phyloP scores from a whole-genome alignment of 441 rosid species.

The Breynia disticha region DNA sequence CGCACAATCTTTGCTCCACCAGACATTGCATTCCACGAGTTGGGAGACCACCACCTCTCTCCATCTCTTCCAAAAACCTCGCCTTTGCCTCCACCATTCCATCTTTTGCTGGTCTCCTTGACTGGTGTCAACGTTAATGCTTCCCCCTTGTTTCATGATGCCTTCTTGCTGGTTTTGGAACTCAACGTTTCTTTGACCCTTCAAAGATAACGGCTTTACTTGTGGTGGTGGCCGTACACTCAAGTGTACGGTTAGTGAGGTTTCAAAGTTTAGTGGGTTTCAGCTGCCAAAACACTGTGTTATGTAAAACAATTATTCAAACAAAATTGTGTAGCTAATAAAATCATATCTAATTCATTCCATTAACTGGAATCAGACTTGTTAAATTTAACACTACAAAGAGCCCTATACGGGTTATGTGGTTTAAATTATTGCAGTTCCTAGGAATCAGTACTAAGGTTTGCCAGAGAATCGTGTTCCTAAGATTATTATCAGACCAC shows the following conservation, averaged over 20 bases:
- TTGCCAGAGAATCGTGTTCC: no score
- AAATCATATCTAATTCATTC: no score
- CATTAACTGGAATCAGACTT: no score
- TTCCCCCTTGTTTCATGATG: slow-evolving; percentile 22
- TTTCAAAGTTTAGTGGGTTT: neutral
- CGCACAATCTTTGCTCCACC: slow-evolving; percentile 39
- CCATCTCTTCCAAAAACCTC: slow-evolving; percentile 16
- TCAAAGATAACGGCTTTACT: neutral
- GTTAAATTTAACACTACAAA: no score
- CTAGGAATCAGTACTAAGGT: no score
- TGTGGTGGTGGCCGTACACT: neutral
- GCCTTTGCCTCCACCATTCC: slow-evolving; percentile 32
- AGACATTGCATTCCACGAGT: slow-evolving; percentile 14
- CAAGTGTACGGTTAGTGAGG: neutral
- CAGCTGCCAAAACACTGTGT: no score
- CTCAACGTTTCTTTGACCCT: slow-evolving; percentile 29
- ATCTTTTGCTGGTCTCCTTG: slow-evolving; percentile 20
- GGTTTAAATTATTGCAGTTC: no score
- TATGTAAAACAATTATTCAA: no score
- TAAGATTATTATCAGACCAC: no score
- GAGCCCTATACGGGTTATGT: no score
- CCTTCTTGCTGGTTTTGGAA: slow-evolving; percentile 28
- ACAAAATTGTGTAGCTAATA: no score
- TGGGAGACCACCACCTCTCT: slow-evolving; percentile 14
- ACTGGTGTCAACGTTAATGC: slow-evolving; percentile 22